phyloP scores from a whole-genome alignment of 805 yeast genomes.

The Tetrapisispora pingtungensis region DNA sequence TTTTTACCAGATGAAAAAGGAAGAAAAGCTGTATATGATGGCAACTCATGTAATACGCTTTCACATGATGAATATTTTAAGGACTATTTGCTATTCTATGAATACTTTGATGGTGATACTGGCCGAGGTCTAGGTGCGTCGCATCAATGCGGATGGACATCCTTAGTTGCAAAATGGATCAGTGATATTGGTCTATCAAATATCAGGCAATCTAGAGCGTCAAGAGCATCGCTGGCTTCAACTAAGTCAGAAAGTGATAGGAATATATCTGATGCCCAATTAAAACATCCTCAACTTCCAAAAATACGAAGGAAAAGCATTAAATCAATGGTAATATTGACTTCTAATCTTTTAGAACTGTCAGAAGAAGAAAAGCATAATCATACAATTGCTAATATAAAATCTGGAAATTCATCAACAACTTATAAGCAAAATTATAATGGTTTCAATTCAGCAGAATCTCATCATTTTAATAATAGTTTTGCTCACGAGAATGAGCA shows the following conservation, averaged over 20 bases:
- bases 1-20: constrained; percentile 51
- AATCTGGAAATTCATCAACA: not conserved
- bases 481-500: constrained; percentile 1
- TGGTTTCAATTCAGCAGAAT: not conserved
- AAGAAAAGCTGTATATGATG: not conserved
- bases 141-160: constrained; percentile 96
- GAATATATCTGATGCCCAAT: not conserved
- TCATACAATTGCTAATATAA: constrained; percentile 16
- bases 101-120: constrained; percentile 87
- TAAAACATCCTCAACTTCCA: not conserved
- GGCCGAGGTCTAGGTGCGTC: constrained; percentile 91
- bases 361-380: constrained; percentile 45
- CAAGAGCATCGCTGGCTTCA: constrained; percentile 3
- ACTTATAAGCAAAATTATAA: not conserved
- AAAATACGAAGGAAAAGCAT: constrained; percentile 55
- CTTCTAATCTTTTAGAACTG: constrained; percentile 57
- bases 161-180: constrained; percentile 82
- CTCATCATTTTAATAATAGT: not conserved
- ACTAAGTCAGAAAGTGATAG: constrained; percentile 5
- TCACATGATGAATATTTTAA: constrained; percentile 60
- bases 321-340: constrained; percentile 58
- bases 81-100: constrained; percentile 71
- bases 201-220: constrained; percentile 2
- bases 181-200: constrained; percentile 73
- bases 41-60: constrained; percentile 28